These are phyloP conservation scores for Inga laurina DNA, from an alignment of 306 rosid genomes.

Conservation along the genomic window DNA sequence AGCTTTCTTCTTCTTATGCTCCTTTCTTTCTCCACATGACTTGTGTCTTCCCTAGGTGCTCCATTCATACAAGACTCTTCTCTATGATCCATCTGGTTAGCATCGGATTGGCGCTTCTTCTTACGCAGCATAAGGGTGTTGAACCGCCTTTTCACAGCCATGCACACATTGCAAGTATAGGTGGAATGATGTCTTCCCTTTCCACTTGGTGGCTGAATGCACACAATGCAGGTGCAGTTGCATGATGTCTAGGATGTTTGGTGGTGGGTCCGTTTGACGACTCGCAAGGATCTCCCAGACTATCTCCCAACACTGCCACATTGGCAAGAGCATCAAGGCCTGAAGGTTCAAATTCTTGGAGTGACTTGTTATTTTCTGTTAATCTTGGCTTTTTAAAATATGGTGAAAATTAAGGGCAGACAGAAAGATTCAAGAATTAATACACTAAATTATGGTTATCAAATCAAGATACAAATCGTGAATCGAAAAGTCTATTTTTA, in stretches of 20 bases:
- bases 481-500: too few species aligned
- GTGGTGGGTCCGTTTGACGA: slow-evolving; percentile 71
- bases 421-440: slow-evolving; percentile 26
- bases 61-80: slow-evolving; percentile 45
- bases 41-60: slow-evolving; percentile 34
- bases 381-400: slow-evolving; percentile 68
- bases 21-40: slow-evolving; percentile 42
- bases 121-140: slow-evolving; percentile 89
- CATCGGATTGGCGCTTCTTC: slow-evolving; percentile 77
- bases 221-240: slow-evolving; percentile 95
- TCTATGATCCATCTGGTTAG: slow-evolving; percentile 40
- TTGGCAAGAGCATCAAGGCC: slow-evolving; percentile 95
- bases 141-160: slow-evolving; percentile 92
- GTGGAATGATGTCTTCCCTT: slow-evolving; percentile 87
- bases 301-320: slow-evolving; percentile 85
- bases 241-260: slow-evolving; percentile 90
- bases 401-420: slow-evolving; percentile 32
- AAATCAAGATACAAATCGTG: too few species aligned
- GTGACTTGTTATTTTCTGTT: slow-evolving; percentile 42
- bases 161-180: slow-evolving; percentile 90
- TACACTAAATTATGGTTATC: background rate
- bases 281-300: slow-evolving; percentile 51
- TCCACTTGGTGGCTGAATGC: slow-evolving; percentile 98
- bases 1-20: slow-evolving; percentile 38
- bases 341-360: slow-evolving; percentile 60